Evolutionary conservation across 2,329 filamentous ascomycete genomes (phyloP).

Genomic region (Colletotrichum musae): DNA sequence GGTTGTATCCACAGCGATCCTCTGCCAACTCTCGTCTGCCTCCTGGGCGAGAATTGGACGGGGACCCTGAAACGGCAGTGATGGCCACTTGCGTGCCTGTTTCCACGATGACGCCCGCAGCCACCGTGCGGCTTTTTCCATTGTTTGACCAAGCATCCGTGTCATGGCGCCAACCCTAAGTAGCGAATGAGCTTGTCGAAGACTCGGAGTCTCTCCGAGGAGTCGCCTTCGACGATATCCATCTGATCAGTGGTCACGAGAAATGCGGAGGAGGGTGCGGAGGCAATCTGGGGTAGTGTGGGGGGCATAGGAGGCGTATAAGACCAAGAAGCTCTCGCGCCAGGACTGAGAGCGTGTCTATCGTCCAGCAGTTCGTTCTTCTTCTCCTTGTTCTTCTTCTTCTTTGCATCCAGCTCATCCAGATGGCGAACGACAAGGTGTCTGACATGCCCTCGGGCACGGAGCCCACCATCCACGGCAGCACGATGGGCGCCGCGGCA

Average conservation of each 20-base stretch:
- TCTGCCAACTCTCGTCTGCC: conserved; percentile 32
- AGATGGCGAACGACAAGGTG: conserved; percentile 15
- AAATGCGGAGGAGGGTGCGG: conserved; percentile 16
- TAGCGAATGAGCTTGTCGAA: neutral
- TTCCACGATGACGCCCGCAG: neutral
- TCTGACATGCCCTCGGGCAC: conserved; percentile 2
- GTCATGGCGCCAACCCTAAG: neutral
- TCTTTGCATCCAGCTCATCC: neutral
- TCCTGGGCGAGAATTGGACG: conserved; percentile 28
- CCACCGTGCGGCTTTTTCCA: neutral
- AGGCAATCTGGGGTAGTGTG: conserved; percentile 24
- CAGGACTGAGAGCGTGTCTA: neutral
- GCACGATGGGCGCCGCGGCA: conserved; percentile 7
- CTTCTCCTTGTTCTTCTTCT: neutral
- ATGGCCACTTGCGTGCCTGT: conserved; percentile 4
- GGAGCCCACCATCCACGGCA: neutral
- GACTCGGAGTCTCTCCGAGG: too few relatives aligned
- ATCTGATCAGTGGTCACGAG: neutral
- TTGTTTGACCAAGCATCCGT: neutral
- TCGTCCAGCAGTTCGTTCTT: neutral
- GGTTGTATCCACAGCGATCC: conserved; percentile 11
- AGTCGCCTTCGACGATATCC: neutral
- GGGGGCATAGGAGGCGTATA: conserved; percentile 5
- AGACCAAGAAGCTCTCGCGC: neutral
- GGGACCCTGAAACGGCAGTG: neutral